Percentiles rank a stretch among this genome's conserved stretches.
phyloP scores from a whole-genome alignment of 1,284 basidiomycete genomes.

The Sporisorium reilianum region DNA sequence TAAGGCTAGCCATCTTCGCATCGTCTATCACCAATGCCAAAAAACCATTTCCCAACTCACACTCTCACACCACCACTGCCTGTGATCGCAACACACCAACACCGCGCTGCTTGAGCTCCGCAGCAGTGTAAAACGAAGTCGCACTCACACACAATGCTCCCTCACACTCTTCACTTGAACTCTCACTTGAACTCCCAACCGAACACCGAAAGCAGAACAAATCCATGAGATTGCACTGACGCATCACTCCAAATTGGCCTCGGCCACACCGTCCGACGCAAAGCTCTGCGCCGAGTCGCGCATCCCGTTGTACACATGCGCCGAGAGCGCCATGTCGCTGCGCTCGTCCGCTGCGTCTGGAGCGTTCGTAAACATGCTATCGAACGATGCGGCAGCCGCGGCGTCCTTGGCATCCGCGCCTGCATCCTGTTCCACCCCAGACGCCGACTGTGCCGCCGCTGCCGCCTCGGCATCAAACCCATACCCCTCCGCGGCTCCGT shows the following conservation, averaged over 20 bases:
- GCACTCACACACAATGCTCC: no score
- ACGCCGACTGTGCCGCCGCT: not conserved
- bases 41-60: not conserved
- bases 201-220: not conserved
- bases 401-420: slow-evolving; percentile 13
- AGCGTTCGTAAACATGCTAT: slow-evolving; percentile 21
- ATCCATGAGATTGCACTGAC: not conserved
- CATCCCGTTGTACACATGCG: slow-evolving; percentile 3
- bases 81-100: no score
- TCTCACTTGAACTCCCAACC: no score
- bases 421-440: not conserved
- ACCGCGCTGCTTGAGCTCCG: no score
- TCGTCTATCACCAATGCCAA: not conserved
- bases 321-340: not conserved
- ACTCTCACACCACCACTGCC: no score
- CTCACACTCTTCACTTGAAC: no score
- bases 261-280: not conserved
- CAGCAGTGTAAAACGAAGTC: no score
- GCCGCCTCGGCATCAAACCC: slow-evolving; percentile 1
- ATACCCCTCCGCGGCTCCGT: slow-evolving; percentile 2
- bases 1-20: not conserved
- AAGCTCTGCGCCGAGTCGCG: not conserved
- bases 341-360: slow-evolving; percentile 6
- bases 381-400: slow-evolving; percentile 7
- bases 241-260: not conserved